These are phyloP conservation scores for Chrysanthemum lavandulifolium DNA, from an alignment of 129 eudicot species.

Conservation along the genomic window DNA sequence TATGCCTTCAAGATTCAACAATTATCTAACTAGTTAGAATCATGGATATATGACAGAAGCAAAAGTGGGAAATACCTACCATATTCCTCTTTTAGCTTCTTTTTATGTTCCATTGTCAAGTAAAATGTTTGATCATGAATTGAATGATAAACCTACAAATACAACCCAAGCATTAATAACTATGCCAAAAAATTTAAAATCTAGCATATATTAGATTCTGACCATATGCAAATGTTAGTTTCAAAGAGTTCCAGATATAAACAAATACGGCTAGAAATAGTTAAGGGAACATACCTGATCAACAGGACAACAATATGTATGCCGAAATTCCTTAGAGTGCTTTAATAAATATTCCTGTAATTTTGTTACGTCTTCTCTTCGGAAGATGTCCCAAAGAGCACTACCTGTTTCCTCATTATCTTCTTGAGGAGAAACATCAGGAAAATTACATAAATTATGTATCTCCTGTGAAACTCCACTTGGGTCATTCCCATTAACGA, in stretches of 20 bases:
- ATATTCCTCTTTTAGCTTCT: conserved; percentile 77
- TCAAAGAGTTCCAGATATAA: background rate
- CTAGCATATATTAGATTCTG: background rate
- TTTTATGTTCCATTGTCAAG: conserved; percentile 69
- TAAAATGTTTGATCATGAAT: conserved; percentile 91
- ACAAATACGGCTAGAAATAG: background rate
- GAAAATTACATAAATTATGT: background rate
- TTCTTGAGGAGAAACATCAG: conserved; percentile 20
- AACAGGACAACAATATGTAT: conserved; percentile 74
- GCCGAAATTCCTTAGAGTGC: conserved; percentile 70
- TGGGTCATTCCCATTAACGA: background rate
- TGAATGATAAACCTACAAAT: conserved; percentile 72
- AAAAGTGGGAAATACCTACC: conserved; percentile 43
- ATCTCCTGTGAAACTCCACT: conserved; percentile 18
- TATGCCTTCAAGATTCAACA: conserved; percentile 45
- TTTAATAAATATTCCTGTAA: conserved; percentile 55
- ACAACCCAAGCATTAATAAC: conserved; percentile 2
- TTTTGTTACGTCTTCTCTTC: conserved; percentile 80
- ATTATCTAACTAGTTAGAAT: conserved; percentile 13
- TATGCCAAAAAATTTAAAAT: conserved; percentile 3
- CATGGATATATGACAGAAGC: conserved; percentile 3
- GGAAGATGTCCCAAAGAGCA: conserved; percentile 95
- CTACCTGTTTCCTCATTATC: conserved; percentile 41
- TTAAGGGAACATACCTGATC: conserved; percentile 51
- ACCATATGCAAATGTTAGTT: background rate